Evolutionary conservation across 139 green algal species (phyloP).

Genomic region (Picochlorum sp.): DNA sequence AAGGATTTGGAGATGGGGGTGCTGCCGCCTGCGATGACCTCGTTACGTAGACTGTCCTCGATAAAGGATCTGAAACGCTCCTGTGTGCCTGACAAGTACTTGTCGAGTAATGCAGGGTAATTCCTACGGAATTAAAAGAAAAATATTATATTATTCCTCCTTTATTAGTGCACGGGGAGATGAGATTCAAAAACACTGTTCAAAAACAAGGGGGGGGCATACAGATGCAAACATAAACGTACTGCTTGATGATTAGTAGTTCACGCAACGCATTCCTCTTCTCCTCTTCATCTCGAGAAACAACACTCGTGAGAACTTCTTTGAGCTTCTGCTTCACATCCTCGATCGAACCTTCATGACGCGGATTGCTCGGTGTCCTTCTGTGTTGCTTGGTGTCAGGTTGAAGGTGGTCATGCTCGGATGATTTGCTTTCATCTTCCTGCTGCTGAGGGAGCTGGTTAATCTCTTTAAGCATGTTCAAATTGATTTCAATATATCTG

Average conservation of each 20-base stretch:
- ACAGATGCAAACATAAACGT: no score
- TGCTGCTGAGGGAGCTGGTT: neutral
- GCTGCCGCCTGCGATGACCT: no score
- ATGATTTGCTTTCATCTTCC: neutral
- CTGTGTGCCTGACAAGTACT: conserved; percentile 15
- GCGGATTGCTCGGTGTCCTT: neutral
- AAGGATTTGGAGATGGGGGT: no score
- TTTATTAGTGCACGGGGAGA: no score
- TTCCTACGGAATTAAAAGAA: conserved; percentile 12
- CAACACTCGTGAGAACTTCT: conserved; percentile 18
- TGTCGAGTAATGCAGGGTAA: conserved; percentile 14
- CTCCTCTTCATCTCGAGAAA: conserved; percentile 19
- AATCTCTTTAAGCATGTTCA: conserved; percentile 43
- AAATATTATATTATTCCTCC: conserved; percentile 12
- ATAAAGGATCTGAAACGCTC: conserved; percentile 26
- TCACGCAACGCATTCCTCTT: no score
- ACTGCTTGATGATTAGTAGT: no score
- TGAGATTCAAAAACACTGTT: no score
- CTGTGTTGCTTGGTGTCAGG: neutral
- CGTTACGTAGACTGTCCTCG: conserved; percentile 4
- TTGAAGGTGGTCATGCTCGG: neutral
- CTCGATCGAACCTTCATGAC: neutral
- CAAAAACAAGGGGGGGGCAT: no score
- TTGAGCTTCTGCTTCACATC: conserved; percentile 22
- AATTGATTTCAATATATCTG: conserved; percentile 88